Evolutionary conservation across 148 eudicot genomes (phyloP), one percentile per base, ranked within the genome.

Genomic region (Rhododendron vialii): DNA sequence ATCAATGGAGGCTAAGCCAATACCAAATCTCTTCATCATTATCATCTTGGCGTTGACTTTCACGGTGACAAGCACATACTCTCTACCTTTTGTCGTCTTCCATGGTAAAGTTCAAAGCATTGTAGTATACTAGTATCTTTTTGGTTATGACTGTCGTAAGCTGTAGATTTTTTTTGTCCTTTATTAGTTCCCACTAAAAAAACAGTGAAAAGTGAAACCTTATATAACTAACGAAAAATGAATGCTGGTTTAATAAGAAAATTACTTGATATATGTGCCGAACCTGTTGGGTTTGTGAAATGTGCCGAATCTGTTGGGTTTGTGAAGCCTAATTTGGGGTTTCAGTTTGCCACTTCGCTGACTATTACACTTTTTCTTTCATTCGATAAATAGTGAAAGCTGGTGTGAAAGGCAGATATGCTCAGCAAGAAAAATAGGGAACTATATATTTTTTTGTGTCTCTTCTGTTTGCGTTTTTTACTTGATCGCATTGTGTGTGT

Each of bases 51-150:
- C 83, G 35, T 87, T 87, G 78, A 33, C 85, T 38, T 82, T 48
- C 18, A 1, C 86, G 15, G 82, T 87, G 50, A 47, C 79, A 63
- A 79, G 87, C 35, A 83, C 87, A 36, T 41, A 59, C 82, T 81
- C 91, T 22, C 38, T 91, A 11, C 92, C 92, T 59, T 91, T 91
- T 84, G 91, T 91, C 55, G 92, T 91, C 81, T 91, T 91, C 81
- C 91, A 91, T 86, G 92, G 92, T 91, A 89, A 84, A 59, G 63
- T n/a, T 48, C 26, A 5, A 15, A 11, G 28, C 41, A 33, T 36
- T 17, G 17, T 81, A 47, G 50, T 47, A 41, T 47, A 47, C 11
- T 5, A 7, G 74, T 3, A 24, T 51, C 18, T 20, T 9, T 69
- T 50, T 20, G 8, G 4, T 22, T 85, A n/a, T 28, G 28, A 26